Evolutionary conservation across 495 filamentous ascomycete genomes (phyloP), one percentile per base, ranked within the genome.

Genomic region (Monascus purpureus): DNA sequence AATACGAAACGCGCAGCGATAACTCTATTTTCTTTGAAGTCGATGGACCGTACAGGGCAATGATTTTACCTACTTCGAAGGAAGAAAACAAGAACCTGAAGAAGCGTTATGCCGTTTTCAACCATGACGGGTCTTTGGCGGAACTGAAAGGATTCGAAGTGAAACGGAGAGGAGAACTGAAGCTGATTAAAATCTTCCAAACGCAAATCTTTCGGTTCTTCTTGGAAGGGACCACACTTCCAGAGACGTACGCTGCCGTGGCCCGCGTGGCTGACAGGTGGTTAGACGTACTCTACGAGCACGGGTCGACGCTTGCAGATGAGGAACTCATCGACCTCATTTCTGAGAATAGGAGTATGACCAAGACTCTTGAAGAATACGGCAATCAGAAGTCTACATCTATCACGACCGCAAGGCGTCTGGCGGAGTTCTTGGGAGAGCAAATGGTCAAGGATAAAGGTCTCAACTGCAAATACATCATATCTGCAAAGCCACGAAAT

Each of bases 21-120:
- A 99, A 99, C 55, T 83, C 87, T 15, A 99, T 99, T 49, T 96
- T 99, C 62, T 99, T 99, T 55, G 90, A 99, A 54, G 90, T 99
- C 17, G 90, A 99, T 46, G 90, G 90, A 3, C 90, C 90, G 0
- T 99, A 99, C 62, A 77, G 70, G 53, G 90, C 90, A 39, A 99
- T 99, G 90, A 80, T 99, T 29, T 55, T 99, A 26, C 90, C 90
- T 16, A 95, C 90, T 2, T 94, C 86, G 0, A 95, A 97, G 47
- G 90, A 99, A 52, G 90, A 95, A 54, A 84, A 95, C 59, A 96
- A 93, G 65, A 99, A 99, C 53, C 65, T 99, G 69, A 99, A 99
- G 63, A 99, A 99, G 54, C 74, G 90, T 47, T 99, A 99, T 49
- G 90, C 90, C 19, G 90, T 99, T 8, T 99, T 99, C 67, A 96